phyloP scores from a whole-genome alignment of 805 yeast species.

The Zygosaccharomyces pseudorouxii region DNA sequence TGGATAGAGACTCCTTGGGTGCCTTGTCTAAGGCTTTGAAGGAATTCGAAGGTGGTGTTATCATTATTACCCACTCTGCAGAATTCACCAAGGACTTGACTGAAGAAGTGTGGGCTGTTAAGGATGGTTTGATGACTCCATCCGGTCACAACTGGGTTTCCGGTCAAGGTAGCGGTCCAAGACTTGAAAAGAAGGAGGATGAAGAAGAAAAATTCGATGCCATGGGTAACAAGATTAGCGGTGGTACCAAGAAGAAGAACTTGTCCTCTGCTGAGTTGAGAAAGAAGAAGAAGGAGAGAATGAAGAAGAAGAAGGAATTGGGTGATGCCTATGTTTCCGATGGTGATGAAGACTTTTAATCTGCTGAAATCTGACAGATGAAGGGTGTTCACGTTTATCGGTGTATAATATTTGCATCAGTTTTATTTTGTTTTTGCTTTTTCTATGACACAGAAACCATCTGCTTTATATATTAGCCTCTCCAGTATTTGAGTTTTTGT shows the following conservation, averaged over 20 bases:
- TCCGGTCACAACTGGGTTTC: constrained; percentile 99
- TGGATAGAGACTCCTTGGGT: constrained; percentile 99
- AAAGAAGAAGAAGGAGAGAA: constrained; percentile 99
- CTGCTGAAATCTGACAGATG: not conserved
- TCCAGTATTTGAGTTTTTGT: constrained; percentile 10
- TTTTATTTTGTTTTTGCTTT: constrained; percentile 4
- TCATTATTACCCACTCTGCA: constrained; percentile 99
- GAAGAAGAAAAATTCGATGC: constrained; percentile 99
- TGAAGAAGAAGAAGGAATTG: constrained; percentile 99
- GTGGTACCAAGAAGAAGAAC: constrained; percentile 95
- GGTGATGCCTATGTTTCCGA: constrained; percentile 99
- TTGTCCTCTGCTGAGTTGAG: constrained; percentile 98
- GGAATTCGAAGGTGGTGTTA: constrained; percentile 99
- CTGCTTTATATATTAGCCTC: constrained; percentile 15
- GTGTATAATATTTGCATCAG: constrained; percentile 12
- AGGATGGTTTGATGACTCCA: constrained; percentile 98
- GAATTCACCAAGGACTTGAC: constrained; percentile 99
- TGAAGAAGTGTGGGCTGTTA: constrained; percentile 99
- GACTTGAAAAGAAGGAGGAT: constrained; percentile 92
- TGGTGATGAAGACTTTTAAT: constrained; percentile 72
- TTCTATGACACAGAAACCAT: constrained; percentile 14
- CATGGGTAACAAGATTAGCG: constrained; percentile 99
- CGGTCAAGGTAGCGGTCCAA: constrained; percentile 99
- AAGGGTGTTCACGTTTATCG: constrained; percentile 9
- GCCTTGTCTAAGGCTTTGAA: constrained; percentile 98